Evolutionary conservation across 495 filamentous ascomycete species (phyloP).

Genomic region (Ascobolus immersus): DNA sequence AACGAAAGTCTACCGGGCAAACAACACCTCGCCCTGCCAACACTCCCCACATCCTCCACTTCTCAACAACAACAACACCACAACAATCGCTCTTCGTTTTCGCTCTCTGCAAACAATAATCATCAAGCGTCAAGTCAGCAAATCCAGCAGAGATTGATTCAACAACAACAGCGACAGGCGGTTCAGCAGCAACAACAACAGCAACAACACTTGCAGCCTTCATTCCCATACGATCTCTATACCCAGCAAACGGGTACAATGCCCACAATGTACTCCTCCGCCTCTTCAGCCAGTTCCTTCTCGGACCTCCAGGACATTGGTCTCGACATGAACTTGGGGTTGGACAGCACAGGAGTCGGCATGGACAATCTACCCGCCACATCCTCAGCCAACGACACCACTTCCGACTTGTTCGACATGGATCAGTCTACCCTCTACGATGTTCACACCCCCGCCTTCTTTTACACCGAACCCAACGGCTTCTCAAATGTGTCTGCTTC

Average conservation of each 20-base stretch:
- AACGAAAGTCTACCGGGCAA: conserved; percentile 1
- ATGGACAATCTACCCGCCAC: conserved; percentile 23
- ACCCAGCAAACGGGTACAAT: conserved; percentile 79
- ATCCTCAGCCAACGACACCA: conserved; percentile 25
- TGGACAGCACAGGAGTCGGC: conserved; percentile 23
- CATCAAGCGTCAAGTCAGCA: no score
- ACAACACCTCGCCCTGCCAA: conserved; percentile 8
- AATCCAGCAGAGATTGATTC: not conserved
- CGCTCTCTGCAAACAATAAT: no score
- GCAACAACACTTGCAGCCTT: conserved; percentile 33
- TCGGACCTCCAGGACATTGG: conserved; percentile 34
- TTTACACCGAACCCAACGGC: conserved; percentile 15
- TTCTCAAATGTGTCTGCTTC: conserved; percentile 5
- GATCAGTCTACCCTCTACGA: conserved; percentile 35
- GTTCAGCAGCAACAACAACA: conserved; percentile 7
- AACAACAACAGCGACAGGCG: no score
- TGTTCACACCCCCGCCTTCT: conserved; percentile 29
- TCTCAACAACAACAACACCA: conserved; percentile 7
- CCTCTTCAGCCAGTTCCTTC: conserved; percentile 43
- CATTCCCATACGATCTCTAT: conserved; percentile 74
- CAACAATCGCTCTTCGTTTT: no score
- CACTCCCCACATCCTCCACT: conserved; percentile 6
- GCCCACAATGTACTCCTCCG: conserved; percentile 23
- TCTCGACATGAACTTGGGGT: no score
- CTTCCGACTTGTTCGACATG: conserved; percentile 20